Base-by-base conservation (phyloP, 2,329 filamentous ascomycete genomes). In the Rutstroemia sydowiana region DNA sequence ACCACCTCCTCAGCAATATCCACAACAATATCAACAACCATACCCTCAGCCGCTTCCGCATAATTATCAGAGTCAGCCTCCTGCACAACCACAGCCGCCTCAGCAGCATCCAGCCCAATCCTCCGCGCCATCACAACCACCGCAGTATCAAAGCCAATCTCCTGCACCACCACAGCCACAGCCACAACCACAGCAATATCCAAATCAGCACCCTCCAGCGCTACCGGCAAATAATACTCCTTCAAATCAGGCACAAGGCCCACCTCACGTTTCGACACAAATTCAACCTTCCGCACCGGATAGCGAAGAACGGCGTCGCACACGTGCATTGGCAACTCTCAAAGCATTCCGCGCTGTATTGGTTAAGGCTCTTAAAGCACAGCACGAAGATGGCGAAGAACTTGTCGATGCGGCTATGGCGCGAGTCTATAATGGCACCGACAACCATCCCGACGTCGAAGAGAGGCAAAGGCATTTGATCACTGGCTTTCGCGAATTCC, bases 341-440 rank as follows among this genome's bases (percentile, higher is more conserved):
- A 57, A 61, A 7, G 57, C 43, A 32, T 68, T 68, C 53, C 64
- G 59, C 47, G 53, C 47, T 8, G 54, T 44, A 18, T 43, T 66
- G 7, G 36, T 63, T 8, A 46, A 26, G 30, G 26, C 52, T 48
- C 44, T 64, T 46, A 56, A 52, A 42, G 31, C 40, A 6, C 59
- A 56, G 28, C 31, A 52, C 18, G 32, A 51, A 16, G 58, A 64
- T 49, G 57, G 59, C 5, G 62, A 64, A 43, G 58, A 55, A 14
- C 55, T 67, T 34, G 54, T 68, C n/a, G 57, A 62, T 32, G 63
- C 60, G 5, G 63, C 65, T 5, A 56, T 64, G 20, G 62, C 65
- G 36, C 57, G 61, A 26, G 63, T 65, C 21, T 57, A 66, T 32
- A 61, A 62, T 14, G 40, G 53, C 6, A 54, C 59, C 13, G 53